A percentile compares a stretch with the other conserved stretches of the same genome.
These are phyloP conservation scores for Mycosphaerella arachidis DNA, from an alignment of 2,329 filamentous ascomycete genomes.

Conservation along the genomic window DNA sequence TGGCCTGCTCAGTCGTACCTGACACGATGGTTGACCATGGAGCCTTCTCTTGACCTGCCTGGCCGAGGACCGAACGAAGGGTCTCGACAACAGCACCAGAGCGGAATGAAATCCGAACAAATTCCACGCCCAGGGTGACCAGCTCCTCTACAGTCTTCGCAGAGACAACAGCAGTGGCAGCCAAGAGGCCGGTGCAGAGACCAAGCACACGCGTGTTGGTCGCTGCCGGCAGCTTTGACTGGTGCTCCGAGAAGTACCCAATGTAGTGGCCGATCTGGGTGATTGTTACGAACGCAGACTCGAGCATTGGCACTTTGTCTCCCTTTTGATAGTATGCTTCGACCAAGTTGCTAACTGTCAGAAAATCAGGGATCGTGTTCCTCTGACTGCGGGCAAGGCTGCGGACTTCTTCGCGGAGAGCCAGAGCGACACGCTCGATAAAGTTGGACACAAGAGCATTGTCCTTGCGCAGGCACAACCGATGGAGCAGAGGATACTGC, in stretches of 20 bases:
- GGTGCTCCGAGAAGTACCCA: constrained; percentile 55
- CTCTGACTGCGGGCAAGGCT: constrained; percentile 54
- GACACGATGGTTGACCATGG: constrained; percentile 65
- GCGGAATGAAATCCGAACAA: constrained; percentile 63
- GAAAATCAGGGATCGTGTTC: constrained; percentile 57
- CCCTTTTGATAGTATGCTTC: constrained; percentile 58
- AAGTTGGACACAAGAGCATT: constrained; percentile 60
- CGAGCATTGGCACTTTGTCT: constrained; percentile 57
- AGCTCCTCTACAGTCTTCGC: constrained; percentile 59
- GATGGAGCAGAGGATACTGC: constrained; percentile 58
- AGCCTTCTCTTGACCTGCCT: constrained; percentile 52
- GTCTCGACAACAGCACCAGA: constrained; percentile 48
- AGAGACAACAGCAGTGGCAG: constrained; percentile 63
- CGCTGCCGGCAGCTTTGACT: constrained; percentile 48
- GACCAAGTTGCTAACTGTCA: constrained; percentile 60
- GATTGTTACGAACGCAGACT: constrained; percentile 61
- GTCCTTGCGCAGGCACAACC: constrained; percentile 45
- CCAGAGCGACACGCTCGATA: constrained; percentile 54
- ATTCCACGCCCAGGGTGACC: constrained; percentile 58
- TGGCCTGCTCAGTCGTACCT: constrained; percentile 50
- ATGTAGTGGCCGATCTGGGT: constrained; percentile 66
- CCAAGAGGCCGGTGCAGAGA: constrained; percentile 65
- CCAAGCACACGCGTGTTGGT: constrained; percentile 55
- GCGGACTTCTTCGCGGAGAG: constrained; percentile 58
- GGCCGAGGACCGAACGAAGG: constrained; percentile 46